A percentile compares a stretch with the other conserved stretches of the same genome.
These are phyloP conservation scores for Mortierella antarctica DNA, from an alignment of 192 early-diverging fungal genomes.

Conservation along the genomic window DNA sequence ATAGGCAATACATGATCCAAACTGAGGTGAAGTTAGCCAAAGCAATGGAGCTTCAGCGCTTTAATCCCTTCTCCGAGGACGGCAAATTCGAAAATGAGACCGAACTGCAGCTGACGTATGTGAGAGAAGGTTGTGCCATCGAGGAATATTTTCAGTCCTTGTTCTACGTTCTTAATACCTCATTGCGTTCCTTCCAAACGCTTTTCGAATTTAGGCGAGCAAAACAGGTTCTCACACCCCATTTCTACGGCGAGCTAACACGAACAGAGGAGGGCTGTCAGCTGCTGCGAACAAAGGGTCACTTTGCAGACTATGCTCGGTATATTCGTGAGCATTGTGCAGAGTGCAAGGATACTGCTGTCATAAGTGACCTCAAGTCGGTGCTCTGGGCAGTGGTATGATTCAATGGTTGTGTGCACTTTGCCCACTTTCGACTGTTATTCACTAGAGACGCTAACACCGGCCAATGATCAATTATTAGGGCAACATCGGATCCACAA, in stretches of 20 bases:
- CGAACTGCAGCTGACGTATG: conserved; percentile 36
- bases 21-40: conserved; percentile 48
- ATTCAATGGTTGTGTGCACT: no score
- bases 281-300: conserved; percentile 69
- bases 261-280: conserved; percentile 80
- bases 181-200: not conserved
- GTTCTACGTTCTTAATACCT: not conserved
- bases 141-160: not conserved
- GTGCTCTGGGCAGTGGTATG: conserved; percentile 82
- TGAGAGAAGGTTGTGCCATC: not conserved
- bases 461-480: conserved; percentile 3
- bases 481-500: conserved; percentile 82
- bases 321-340: conserved; percentile 63
- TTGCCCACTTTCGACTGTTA: no score
- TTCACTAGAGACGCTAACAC: not conserved
- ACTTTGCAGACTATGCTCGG: conserved; percentile 73
- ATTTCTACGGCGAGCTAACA: conserved; percentile 85
- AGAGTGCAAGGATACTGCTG: conserved; percentile 49
- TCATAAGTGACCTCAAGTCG: conserved; percentile 72
- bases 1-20: conserved; percentile 53
- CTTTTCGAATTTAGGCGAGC: conserved; percentile 21
- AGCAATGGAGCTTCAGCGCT: conserved; percentile 48
- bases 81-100: conserved; percentile 44
- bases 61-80: conserved; percentile 46
- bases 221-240: conserved; percentile 59